These are phyloP conservation scores for Podospora fimiseda DNA, from an alignment of 495 filamentous ascomycete species.

Conservation along the genomic window DNA sequence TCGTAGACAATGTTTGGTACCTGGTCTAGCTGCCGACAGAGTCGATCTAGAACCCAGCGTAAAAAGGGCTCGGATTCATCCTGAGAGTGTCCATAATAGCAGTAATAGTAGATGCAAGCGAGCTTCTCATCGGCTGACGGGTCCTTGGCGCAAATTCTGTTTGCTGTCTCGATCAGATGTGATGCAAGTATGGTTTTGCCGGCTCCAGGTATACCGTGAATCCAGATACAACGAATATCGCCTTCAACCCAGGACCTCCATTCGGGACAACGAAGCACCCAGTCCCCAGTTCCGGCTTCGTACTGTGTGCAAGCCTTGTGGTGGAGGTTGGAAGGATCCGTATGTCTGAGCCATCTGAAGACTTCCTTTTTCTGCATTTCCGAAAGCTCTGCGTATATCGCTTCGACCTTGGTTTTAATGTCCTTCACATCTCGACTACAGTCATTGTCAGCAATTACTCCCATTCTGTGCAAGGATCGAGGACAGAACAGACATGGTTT, in stretches of 20 bases:
- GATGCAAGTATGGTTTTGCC: conserved; percentile 38
- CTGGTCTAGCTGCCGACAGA: conserved; percentile 24
- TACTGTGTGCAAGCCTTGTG: conserved; percentile 12
- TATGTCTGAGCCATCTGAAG: no score
- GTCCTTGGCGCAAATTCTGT: no score
- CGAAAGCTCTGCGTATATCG: no score
- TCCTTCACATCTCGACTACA: no score
- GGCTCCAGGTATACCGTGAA: conserved; percentile 38
- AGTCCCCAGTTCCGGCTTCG: conserved; percentile 22
- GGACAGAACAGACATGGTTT: no score
- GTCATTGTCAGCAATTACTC: no score
- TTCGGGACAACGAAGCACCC: conserved; percentile 22
- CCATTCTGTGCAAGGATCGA: no score
- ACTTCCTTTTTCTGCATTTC: no score
- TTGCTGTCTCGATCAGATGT: no score
- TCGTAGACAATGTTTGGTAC: no score
- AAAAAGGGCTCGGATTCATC: conserved; percentile 28
- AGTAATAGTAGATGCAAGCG: conserved; percentile 35
- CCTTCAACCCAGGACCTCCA: conserved; percentile 24
- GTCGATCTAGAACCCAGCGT: conserved; percentile 21
- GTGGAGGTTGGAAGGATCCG: conserved; percentile 15
- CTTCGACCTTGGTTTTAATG: no score
- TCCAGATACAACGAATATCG: conserved; percentile 26
- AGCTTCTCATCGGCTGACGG: no score
- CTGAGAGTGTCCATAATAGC: conserved; percentile 28